A percentile compares a stretch with the other conserved stretches of the same genome.
These are phyloP conservation scores for Penicillium silybi DNA, from an alignment of 495 filamentous ascomycete genomes.

Conservation along the genomic window DNA sequence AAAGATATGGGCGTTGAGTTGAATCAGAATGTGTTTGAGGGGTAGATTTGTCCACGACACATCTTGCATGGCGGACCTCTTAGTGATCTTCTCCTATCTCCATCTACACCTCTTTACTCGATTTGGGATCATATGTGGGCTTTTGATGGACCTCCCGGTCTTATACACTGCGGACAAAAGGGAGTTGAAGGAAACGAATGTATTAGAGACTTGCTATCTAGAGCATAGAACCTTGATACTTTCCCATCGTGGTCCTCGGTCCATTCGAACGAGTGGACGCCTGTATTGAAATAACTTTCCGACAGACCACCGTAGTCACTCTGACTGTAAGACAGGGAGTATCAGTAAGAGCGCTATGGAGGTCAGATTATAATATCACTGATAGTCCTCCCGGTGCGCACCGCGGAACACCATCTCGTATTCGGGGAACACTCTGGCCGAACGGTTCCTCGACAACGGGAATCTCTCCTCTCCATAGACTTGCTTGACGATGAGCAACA, in stretches of 20 bases:
- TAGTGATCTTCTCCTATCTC: neutral
- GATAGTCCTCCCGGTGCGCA: no score
- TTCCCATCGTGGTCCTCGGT: neutral
- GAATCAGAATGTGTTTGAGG: slow-evolving; percentile 82
- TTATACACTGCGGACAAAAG: neutral
- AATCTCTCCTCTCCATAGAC: no score
- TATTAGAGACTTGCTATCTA: slow-evolving; percentile 3
- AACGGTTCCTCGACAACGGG: no score
- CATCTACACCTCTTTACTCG: neutral
- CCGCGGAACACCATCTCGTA: no score
- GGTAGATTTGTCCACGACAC: slow-evolving; percentile 37
- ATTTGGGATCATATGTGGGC: neutral
- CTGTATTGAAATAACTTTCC: neutral
- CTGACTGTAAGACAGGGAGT: no score
- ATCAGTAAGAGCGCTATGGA: neutral
- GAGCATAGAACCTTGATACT: slow-evolving; percentile 1
- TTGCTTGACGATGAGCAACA: no score
- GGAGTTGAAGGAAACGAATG: neutral
- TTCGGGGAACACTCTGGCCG: no score
- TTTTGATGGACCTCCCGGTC: neutral
- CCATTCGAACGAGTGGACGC: neutral
- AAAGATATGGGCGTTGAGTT: slow-evolving; percentile 90
- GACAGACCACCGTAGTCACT: neutral
- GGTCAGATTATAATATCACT: no score
- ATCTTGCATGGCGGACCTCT: neutral